Evolutionary conservation across 202 grass and related monocot species (phyloP), one percentile per base, ranked within the genome.

Genomic region (Cymbopogon flexuosus): DNA sequence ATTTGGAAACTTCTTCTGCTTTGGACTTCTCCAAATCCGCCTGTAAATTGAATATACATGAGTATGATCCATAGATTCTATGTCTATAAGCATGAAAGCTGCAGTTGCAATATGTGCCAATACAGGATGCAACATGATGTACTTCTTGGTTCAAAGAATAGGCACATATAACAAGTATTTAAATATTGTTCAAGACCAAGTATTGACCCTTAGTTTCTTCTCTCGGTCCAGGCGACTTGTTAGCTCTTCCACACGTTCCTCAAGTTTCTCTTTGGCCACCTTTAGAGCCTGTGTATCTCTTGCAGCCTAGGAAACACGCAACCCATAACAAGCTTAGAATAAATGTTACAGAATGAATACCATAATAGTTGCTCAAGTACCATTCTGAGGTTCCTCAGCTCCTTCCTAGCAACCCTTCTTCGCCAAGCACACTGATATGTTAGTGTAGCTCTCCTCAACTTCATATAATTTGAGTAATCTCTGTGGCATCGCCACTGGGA

Each of bases 391-490:
- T 82, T 83, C 70, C 84, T 67, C n/a, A 97, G 89, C 69, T 92
- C 91, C 72, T 82, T 92, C 80, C 81, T 92, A 62, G 91, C 91
- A 89, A 94, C 81, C 51, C 77, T 89, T 79, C 91, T 80, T 85
- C 94, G 89, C 87, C 94, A 91, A 84, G 83, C 89, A 77, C 91
- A 93, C 76, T 97, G 94, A 72, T 87, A 94, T 80, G 83, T 92
- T 75, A 94, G 78, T 40, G 85, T 78, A 57, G 89, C 87, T 70
- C 75, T 90, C 79, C 83, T 91, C 45, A 92, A 77, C 42, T 68
- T 79, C 43, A 83, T 81, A 78, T 97, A 89, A 70, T 85, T 83
- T 39, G 81, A 82, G 56, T 92, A 90, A 62, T 90, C 80, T 90
- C 70, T 89, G 73, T 97, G 89, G 81, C 89, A 66, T 12, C 87